phyloP scores from a whole-genome alignment of 2,329 filamentous ascomycete genomes.

The Trichoderma sp. region DNA sequence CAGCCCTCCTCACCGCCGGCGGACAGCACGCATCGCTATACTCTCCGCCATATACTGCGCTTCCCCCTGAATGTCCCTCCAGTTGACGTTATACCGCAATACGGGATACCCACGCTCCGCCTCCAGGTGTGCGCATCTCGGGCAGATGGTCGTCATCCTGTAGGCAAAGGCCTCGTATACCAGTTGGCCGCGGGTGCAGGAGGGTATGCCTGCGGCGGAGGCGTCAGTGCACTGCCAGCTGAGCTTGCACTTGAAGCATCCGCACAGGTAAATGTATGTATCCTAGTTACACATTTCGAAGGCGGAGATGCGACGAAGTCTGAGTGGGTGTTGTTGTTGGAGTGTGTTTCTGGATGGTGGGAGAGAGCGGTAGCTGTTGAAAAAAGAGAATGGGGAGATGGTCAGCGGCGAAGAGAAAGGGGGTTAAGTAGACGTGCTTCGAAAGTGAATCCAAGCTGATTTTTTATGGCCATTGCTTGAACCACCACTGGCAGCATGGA shows the following conservation, averaged over 20 bases:
- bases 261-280: conserved; percentile 25
- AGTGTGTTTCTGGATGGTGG: neutral
- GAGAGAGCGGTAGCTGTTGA: neutral
- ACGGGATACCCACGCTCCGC: neutral
- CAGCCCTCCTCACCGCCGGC: no score
- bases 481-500: neutral
- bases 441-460: neutral
- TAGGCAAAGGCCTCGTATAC: neutral
- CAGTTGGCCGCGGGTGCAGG: conserved; percentile 8
- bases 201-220: neutral
- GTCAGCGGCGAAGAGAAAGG: neutral
- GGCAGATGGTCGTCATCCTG: neutral
- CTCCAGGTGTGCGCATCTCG: neutral
- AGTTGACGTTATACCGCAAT: no score
- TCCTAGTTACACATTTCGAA: conserved; percentile 28
- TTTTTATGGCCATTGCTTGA: neutral
- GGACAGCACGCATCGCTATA: no score
- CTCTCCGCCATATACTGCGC: no score
- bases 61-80: no score
- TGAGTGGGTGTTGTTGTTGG: neutral
- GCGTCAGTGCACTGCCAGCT: conserved; percentile 14
- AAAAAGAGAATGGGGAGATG: neutral
- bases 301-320: neutral
- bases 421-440: neutral
- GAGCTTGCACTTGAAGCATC: conserved; percentile 10